A percentile compares a stretch with the other conserved stretches of the same genome.
Conservation (phyloP, 1,284 basidiomycete genomes). For the Pascua guehoae region DNA sequence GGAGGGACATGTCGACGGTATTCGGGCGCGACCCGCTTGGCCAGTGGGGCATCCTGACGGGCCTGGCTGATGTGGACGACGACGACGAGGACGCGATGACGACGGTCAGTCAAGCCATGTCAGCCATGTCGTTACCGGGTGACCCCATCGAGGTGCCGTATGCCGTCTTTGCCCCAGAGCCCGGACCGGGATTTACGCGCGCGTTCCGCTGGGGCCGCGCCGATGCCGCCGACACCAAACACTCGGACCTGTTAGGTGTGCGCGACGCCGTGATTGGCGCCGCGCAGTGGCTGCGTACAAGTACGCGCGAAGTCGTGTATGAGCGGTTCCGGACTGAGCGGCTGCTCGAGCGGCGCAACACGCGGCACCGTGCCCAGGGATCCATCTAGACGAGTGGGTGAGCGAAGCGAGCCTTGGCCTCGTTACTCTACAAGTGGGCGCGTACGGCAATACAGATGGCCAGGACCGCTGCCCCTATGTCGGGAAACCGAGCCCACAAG, state of each 20-base stretch:
- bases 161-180: constrained; percentile 25
- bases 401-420: not conserved
- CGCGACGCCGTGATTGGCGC: constrained; percentile 28
- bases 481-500: too few relatives aligned
- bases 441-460: not conserved
- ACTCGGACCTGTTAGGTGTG: constrained; percentile 32
- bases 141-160: constrained; percentile 17
- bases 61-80: constrained; percentile 2
- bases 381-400: not conserved
- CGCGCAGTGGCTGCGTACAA: constrained; percentile 26
- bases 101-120: constrained; percentile 4
- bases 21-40: constrained; percentile 20
- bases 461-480: not conserved
- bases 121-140: not conserved
- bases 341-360: constrained; percentile 16
- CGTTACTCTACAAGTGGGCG: not conserved
- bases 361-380: not conserved
- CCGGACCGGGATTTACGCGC: constrained; percentile 16
- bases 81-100: constrained; percentile 8
- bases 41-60: constrained; percentile 11
- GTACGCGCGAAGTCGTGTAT: constrained; percentile 42
- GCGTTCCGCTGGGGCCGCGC: constrained; percentile 40
- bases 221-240: constrained; percentile 25
- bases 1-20: constrained; percentile 26
- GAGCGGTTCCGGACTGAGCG: constrained; percentile 43